Percentiles rank a stretch among this genome's conserved stretches.
Evolutionary conservation across 495 filamentous ascomycete genomes (phyloP).

Genomic region (Symbiotaphrina buchneri): DNA sequence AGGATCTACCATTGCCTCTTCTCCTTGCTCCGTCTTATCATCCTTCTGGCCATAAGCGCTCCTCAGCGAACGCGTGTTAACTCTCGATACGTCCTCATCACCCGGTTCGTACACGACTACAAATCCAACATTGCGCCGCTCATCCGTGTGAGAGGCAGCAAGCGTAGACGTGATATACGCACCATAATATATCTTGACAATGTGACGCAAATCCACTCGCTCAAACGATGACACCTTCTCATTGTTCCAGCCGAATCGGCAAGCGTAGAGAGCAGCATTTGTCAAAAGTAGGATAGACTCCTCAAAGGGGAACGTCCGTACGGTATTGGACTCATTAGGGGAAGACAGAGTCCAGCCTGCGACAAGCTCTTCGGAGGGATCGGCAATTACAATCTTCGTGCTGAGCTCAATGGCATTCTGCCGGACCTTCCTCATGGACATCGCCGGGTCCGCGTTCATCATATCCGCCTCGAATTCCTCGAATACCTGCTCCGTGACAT

Average conservation of each 20-base stretch:
- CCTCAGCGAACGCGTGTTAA: constrained; percentile 68
- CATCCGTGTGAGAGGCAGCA: constrained; percentile 47
- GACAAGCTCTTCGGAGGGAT: constrained; percentile 60
- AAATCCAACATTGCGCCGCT: constrained; percentile 60
- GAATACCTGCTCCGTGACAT: constrained; percentile 61
- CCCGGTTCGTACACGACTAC: constrained; percentile 53
- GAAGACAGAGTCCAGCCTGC: constrained; percentile 66
- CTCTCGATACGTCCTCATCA: constrained; percentile 37
- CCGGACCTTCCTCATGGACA: constrained; percentile 61
- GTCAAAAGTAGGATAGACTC: constrained; percentile 76
- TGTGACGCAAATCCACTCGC: constrained; percentile 51
- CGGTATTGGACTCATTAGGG: constrained; percentile 39
- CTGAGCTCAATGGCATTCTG: constrained; percentile 76
- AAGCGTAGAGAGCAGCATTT: constrained; percentile 62
- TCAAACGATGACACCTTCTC: constrained; percentile 86
- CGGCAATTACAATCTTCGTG: constrained; percentile 62
- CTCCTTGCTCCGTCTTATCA: neutral
- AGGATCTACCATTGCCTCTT: neutral
- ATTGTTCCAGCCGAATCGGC: constrained; percentile 75
- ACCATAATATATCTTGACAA: constrained; percentile 49
- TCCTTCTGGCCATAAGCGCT: constrained; percentile 20
- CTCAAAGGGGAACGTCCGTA: constrained; percentile 47
- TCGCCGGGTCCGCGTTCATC: constrained; percentile 68
- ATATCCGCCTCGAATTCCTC: constrained; percentile 79
- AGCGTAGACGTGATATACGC: constrained; percentile 79